Evolutionary conservation across 1,139 yeast genomes (phyloP), one percentile per base, ranked within the genome.

Genomic region (Torulaspora pretoriensis): DNA sequence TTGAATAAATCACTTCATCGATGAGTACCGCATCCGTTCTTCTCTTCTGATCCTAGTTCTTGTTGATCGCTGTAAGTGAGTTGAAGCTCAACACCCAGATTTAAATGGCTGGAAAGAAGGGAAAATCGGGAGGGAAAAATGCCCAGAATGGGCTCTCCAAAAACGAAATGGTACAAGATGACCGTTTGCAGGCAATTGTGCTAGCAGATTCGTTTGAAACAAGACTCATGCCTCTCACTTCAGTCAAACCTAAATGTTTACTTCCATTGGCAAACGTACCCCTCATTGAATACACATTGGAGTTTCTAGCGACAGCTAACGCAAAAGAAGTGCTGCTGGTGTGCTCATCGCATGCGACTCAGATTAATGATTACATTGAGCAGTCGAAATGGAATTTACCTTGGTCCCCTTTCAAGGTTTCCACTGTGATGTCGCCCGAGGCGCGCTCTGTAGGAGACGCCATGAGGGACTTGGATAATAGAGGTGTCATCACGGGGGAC

Each of bases 371-470:
- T 34, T 92, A 94, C 63, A 81, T 92, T 45, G 87, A 82, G 56
- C 64, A 70, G n/a, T 84, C 95, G 25, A 85, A 84, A 64, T 92
- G 97, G 97, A 75, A 72, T 38, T 59, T 70, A 16, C 72, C 81
- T 2, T 78, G 81, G 59, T 78, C 95, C 2, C 96, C 97, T 1
- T 90, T 92, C 67, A 75, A 77, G 46, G 74, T 92, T 36, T 78
- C 80, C 40, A 83, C 94, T 3, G 77, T 92, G 42, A 77, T 86
- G 73, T 79, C 95, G n/a, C 78, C 89, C 35, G 97, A 90, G 63
- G 82, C 94, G 12, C 73, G 90, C 63, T 86, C 96, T 14, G 95
- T 90, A 4, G 98, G 98, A 53, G 98, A 92, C 69, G 95, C 95
- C 25, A 84, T 92, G 95, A 77, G 98, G 64, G 97, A 90, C 63